phyloP scores from a whole-genome alignment of 257 asterid species.

The Solanum appendiculatum region DNA sequence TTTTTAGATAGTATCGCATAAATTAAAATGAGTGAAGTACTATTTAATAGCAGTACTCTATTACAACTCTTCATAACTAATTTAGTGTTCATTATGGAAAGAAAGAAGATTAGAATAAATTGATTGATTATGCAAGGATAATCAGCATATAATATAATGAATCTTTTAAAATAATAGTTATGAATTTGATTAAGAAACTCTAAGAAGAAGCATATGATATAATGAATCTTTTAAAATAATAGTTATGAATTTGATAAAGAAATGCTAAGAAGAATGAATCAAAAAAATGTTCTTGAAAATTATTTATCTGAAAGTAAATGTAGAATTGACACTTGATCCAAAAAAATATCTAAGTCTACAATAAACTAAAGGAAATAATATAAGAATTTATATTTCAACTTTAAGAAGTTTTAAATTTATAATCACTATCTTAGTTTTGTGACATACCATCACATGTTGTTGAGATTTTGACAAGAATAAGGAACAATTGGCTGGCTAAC shows the following conservation, averaged over 20 bases:
- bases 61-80: neutral
- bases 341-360: no score
- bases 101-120: neutral
- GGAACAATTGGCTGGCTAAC: neutral
- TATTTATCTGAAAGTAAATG: neutral
- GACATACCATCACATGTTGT: neutral
- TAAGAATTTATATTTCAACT: neutral
- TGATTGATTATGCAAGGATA: neutral
- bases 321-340: neutral
- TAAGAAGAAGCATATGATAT: neutral
- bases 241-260: neutral
- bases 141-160: neutral
- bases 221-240: neutral
- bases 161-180: no score
- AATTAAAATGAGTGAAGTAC: no score
- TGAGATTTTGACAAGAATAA: neutral
- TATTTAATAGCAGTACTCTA: no score
- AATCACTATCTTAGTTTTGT: neutral
- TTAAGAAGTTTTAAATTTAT: neutral
- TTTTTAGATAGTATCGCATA: no score
- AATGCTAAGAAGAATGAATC: neutral
- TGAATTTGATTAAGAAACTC: no score
- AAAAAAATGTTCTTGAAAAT: neutral
- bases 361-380: neutral
- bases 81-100: neutral